phyloP scores from a whole-genome alignment of 129 eudicot genomes.

The Apium graveolens region DNA sequence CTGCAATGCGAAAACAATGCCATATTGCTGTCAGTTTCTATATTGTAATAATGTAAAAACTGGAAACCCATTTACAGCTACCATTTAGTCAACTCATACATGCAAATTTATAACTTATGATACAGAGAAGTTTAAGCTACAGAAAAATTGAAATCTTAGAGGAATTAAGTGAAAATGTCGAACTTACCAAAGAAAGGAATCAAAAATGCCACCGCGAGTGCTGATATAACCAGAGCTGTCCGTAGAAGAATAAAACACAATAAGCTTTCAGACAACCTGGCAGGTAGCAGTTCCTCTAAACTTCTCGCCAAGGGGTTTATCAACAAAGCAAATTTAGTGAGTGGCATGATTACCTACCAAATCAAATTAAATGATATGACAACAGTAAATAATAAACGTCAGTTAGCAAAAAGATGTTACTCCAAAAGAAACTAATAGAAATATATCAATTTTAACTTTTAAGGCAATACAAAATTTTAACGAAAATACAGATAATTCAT shows the following conservation, averaged over 20 bases:
- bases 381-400: neutral
- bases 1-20: neutral
- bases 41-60: neutral
- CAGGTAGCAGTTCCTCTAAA: constrained; percentile 9
- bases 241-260: constrained; percentile 9
- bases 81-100: neutral
- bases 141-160: neutral
- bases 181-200: constrained; percentile 10
- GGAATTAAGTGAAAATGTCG: neutral
- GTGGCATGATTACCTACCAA: neutral
- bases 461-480: neutral
- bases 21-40: neutral
- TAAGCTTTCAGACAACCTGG: neutral
- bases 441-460: too few species aligned
- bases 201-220: constrained; percentile 1
- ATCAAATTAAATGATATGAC: neutral
- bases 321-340: neutral
- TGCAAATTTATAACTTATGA: neutral
- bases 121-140: neutral
- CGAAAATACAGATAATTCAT: neutral
- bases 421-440: neutral
- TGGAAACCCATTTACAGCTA: neutral
- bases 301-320: constrained; percentile 14
- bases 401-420: neutral
- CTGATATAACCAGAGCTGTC: constrained; percentile 3